Base-by-base conservation (phyloP, 208 protist genomes). In the Acanthamoeba rhysodes region DNA sequence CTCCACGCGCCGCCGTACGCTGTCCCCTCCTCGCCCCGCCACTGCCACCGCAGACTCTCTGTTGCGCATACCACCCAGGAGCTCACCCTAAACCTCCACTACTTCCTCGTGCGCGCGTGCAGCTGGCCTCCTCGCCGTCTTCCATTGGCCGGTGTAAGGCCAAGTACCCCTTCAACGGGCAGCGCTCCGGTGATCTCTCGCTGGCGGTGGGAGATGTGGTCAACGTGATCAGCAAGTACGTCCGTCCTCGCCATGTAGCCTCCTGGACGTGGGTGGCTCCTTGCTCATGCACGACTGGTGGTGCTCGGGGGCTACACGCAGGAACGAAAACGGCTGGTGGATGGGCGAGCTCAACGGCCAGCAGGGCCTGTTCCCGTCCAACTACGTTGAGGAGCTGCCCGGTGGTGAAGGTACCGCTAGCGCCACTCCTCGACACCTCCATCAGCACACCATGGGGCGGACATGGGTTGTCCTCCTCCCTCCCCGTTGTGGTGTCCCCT, bases 271-370 rank as follows among this genome's bases (percentile, higher is more conserved):
- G 9, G 9, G 24, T 45, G 4, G 24, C 18, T 16, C 18, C 68
- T 76, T 76, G 24, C 24, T 76, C 29, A 41, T 76, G 68, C 32
- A 16, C 5, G 68, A 37, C 14, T 14, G 70, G n/a, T n/a, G n/a
- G n/a, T n/a, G n/a, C n/a, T n/a, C n/a, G 50, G 9, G 50, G 50
- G 50, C 14, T 5, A 57, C 50, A n/a, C n/a, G n/a, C n/a, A 78
- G 34, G 70, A 78, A 78, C 70, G 70, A 78, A 10, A 78, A 78
- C 70, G 94, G 48, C 4, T 88, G 80, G 80, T 88, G 80, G 80
- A 5, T n/a, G n/a, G 80, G 80, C 14, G 45, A 41, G 12, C 32
- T 24, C 80, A 88, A 88, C 80, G 80, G 80, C 20, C 5, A 88
- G 32, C 27, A 41, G 27, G 80, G 80, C 45, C 80, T 88, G 37